A percentile compares a stretch with the other conserved stretches of the same genome.
phyloP scores from a whole-genome alignment of 2,329 filamentous ascomycete species.

The Didymella exigua region DNA sequence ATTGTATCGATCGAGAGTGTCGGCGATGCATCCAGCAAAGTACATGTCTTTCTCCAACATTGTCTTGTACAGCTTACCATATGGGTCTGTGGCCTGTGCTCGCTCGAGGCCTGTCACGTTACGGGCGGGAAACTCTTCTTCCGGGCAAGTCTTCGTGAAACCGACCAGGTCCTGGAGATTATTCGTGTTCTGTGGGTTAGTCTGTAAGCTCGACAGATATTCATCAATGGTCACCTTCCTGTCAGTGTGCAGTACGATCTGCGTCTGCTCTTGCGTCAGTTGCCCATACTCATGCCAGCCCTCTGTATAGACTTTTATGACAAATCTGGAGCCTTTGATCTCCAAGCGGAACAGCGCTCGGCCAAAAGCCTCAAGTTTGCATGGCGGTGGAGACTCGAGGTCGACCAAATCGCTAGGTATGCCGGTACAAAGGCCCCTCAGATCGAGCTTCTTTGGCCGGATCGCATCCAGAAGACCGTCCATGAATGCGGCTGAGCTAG shows the following conservation, averaged over 20 bases:
- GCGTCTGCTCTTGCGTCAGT: slow-evolving; percentile 43
- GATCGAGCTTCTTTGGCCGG: neutral
- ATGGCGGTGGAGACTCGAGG: neutral
- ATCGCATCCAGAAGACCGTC: neutral
- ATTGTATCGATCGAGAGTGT: slow-evolving; percentile 58
- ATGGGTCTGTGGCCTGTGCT: slow-evolving; percentile 48
- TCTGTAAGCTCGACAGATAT: slow-evolving; percentile 60
- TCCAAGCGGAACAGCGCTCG: slow-evolving; percentile 6
- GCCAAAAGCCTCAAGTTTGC: slow-evolving; percentile 12
- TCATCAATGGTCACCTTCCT: slow-evolving; percentile 60
- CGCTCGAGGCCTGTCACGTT: slow-evolving; percentile 51
- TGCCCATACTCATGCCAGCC: slow-evolving; percentile 47
- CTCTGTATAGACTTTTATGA: slow-evolving; percentile 37
- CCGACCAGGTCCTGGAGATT: slow-evolving; percentile 56
- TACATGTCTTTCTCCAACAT: slow-evolving; percentile 57
- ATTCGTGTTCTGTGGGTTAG: slow-evolving; percentile 61
- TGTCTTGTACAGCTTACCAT: slow-evolving; percentile 58
- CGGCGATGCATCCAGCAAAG: slow-evolving; percentile 62
- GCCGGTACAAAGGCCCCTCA: slow-evolving; percentile 16
- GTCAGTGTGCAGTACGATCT: slow-evolving; percentile 59
- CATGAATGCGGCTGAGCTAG: neutral
- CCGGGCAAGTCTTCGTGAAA: slow-evolving; percentile 58
- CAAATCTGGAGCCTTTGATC: slow-evolving; percentile 13
- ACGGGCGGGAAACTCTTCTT: slow-evolving; percentile 63
- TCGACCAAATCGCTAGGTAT: slow-evolving; percentile 4